phyloP scores from a whole-genome alignment of 2,329 filamentous ascomycete species.

The Penicillium psychrosexuale region DNA sequence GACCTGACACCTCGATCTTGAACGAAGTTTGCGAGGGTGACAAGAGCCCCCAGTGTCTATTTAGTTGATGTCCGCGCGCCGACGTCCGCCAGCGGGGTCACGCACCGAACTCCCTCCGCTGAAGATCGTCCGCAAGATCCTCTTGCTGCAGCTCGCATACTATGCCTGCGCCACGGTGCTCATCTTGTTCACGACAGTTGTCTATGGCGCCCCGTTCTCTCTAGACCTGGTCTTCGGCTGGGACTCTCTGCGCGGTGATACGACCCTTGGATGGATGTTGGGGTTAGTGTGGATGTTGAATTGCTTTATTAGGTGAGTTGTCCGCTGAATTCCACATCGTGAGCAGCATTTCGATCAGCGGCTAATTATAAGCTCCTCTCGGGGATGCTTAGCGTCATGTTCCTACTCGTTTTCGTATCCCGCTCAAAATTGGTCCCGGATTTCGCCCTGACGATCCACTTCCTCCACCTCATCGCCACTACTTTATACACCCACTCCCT shows the following conservation, averaged over 20 bases:
- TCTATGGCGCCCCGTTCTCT: conserved; percentile 60
- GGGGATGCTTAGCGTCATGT: conserved; percentile 62
- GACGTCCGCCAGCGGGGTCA: conserved; percentile 63
- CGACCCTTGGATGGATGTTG: conserved; percentile 67
- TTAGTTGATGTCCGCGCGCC: conserved; percentile 45
- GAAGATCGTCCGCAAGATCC: conserved; percentile 65
- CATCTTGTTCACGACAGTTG: conserved; percentile 65
- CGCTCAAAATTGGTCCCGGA: conserved; percentile 93
- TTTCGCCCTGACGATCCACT: conserved; percentile 85
- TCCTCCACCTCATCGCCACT: conserved; percentile 74
- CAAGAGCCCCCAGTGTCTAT: background rate
- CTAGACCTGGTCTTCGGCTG: conserved; percentile 62
- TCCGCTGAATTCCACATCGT: conserved; percentile 20
- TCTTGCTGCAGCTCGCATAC: conserved; percentile 62
- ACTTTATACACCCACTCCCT: conserved; percentile 74
- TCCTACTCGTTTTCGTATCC: conserved; percentile 76
- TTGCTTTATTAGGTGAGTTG: conserved; percentile 59
- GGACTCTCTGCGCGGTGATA: conserved; percentile 63
- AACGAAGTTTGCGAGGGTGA: background rate
- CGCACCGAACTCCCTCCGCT: conserved; percentile 65
- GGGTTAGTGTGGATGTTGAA: conserved; percentile 67
- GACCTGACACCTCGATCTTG: background rate
- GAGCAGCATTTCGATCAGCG: background rate
- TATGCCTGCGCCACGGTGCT: conserved; percentile 60
- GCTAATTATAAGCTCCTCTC: background rate